Evolutionary conservation across 352 stramenopile species (phyloP).

Genomic region (Pythium guiyangense): DNA sequence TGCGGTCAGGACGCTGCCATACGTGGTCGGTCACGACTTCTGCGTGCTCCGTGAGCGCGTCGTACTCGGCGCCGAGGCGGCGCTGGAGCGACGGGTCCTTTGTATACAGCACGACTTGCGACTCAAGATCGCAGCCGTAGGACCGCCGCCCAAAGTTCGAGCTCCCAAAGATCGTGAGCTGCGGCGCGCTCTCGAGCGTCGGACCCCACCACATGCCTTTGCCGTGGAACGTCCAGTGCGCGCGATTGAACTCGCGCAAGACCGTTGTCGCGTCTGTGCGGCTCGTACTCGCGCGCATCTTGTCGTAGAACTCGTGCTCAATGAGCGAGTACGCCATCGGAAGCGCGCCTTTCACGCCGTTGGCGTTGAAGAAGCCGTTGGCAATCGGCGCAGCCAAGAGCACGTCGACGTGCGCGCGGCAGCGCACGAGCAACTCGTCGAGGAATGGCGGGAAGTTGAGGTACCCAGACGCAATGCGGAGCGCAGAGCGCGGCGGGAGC

Average conservation of each 20-base stretch:
- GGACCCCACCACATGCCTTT: constrained; percentile 83
- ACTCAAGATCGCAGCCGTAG: constrained; percentile 73
- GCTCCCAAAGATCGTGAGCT: constrained; percentile 65
- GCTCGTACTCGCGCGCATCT: constrained; percentile 20
- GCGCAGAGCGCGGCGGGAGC: constrained; percentile 33
- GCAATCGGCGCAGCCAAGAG: constrained; percentile 57
- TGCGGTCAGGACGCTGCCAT: constrained; percentile 54
- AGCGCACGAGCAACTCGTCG: constrained; percentile 41
- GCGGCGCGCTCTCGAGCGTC: constrained; percentile 14
- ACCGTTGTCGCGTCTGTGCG: constrained; percentile 25
- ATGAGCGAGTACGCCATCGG: constrained; percentile 84
- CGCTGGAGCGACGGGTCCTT: constrained; percentile 40
- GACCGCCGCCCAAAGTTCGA: constrained; percentile 79
- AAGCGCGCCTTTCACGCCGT: constrained; percentile 61
- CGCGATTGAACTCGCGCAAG: constrained; percentile 65
- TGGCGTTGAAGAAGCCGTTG: constrained; percentile 72
- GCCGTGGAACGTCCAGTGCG: constrained; percentile 75
- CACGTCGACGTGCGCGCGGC: constrained; percentile 45
- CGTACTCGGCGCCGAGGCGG: constrained; percentile 46
- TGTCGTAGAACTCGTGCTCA: constrained; percentile 73
- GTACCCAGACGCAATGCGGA: constrained; percentile 75
- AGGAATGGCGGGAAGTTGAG: constrained; percentile 77
- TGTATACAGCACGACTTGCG: constrained; percentile 66
- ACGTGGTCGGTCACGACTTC: constrained; percentile 61
- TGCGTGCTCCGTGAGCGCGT: constrained; percentile 33